Percentiles rank a stretch among this genome's conserved stretches.
Conservation (phyloP, 2,329 filamentous ascomycete species). For the Colletotrichum limetticola region DNA sequence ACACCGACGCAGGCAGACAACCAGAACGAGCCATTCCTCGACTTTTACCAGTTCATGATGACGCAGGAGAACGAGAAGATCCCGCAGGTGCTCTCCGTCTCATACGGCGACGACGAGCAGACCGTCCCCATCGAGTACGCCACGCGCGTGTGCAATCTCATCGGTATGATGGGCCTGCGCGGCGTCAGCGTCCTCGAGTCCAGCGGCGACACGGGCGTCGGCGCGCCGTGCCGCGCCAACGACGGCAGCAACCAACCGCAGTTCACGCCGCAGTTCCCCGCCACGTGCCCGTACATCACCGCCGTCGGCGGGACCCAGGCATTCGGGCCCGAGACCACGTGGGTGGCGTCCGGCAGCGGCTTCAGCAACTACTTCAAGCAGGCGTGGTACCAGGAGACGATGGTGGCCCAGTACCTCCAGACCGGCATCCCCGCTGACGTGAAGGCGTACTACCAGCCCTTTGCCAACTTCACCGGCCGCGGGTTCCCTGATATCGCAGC, state of each 20-base stretch:
- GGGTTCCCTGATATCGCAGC: slow-evolving; percentile 72
- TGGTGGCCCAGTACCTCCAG: slow-evolving; percentile 56
- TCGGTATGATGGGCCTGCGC: slow-evolving; percentile 71
- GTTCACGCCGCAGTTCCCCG: slow-evolving; percentile 39
- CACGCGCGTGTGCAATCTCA: slow-evolving; percentile 66
- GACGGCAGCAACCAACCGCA: slow-evolving; percentile 51
- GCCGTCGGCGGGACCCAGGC: slow-evolving; percentile 65
- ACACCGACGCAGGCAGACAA: slow-evolving; percentile 47
- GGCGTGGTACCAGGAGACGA: slow-evolving; percentile 57
- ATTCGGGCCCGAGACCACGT: slow-evolving; percentile 61
- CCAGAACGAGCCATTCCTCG: slow-evolving; percentile 75
- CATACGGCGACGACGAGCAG: slow-evolving; percentile 76
- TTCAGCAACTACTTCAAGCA: slow-evolving; percentile 60
- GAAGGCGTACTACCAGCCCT: slow-evolving; percentile 60
- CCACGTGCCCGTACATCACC: slow-evolving; percentile 65
- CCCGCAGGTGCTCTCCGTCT: slow-evolving; percentile 70
- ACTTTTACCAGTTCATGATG: slow-evolving; percentile 70
- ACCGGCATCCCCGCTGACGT: slow-evolving; percentile 42
- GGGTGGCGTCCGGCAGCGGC: slow-evolving; percentile 62
- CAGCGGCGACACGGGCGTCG: slow-evolving; percentile 69
- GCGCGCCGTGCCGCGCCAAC: slow-evolving; percentile 62
- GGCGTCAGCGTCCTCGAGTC: slow-evolving; percentile 72
- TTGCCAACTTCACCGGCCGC: slow-evolving; percentile 60
- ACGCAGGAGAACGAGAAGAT: slow-evolving; percentile 60
- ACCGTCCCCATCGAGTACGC: slow-evolving; percentile 69